Conservation (phyloP, 2,329 filamentous ascomycete species). For the Teratosphaeria pseudoeucalypti region DNA sequence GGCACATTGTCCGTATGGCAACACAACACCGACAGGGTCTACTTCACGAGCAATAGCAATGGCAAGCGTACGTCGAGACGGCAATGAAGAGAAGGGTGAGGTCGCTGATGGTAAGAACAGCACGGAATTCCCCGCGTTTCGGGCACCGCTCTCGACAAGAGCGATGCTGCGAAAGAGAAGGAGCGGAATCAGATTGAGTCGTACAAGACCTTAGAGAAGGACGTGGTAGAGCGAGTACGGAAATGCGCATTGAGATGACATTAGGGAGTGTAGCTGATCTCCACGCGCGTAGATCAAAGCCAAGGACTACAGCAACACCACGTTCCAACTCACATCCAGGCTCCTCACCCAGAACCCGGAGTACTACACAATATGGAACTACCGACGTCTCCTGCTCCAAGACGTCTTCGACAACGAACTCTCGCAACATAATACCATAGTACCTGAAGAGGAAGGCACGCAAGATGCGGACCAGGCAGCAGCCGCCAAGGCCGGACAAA, state of each 20-base stretch:
- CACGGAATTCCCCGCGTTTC: slow-evolving; percentile 66
- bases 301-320: slow-evolving; percentile 42
- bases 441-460: not conserved
- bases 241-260: not conserved
- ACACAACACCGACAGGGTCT: not conserved
- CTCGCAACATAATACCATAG: not conserved
- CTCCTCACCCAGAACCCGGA: slow-evolving; percentile 71
- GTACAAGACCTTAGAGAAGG: slow-evolving; percentile 57
- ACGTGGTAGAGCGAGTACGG: slow-evolving; percentile 55
- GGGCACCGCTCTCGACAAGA: slow-evolving; percentile 40
- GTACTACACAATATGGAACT: slow-evolving; percentile 87
- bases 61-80: slow-evolving; percentile 30
- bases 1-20: not conserved
- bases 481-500: slow-evolving; percentile 17
- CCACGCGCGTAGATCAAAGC: slow-evolving; percentile 30
- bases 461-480: slow-evolving; percentile 8
- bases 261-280: not conserved
- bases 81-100: slow-evolving; percentile 5
- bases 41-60: slow-evolving; percentile 14
- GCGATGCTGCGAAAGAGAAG: slow-evolving; percentile 59
- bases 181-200: slow-evolving; percentile 66
- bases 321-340: slow-evolving; percentile 59
- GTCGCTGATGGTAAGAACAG: slow-evolving; percentile 37
- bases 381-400: slow-evolving; percentile 62
- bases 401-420: slow-evolving; percentile 43